Base-by-base conservation (phyloP, 2,329 filamentous ascomycete genomes). In the Colletotrichum lentis region DNA sequence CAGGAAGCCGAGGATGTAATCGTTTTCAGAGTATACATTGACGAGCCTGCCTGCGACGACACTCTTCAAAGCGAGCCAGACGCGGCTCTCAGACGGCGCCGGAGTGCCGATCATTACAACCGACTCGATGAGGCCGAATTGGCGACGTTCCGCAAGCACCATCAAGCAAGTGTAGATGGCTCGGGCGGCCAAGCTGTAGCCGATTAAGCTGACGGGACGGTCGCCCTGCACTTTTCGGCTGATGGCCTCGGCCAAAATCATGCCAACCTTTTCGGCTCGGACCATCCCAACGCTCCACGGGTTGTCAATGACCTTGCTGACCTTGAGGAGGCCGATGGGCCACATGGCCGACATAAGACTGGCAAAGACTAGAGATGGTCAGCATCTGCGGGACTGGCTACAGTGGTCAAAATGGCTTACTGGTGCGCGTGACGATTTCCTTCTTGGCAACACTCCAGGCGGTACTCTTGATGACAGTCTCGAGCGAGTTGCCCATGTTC, bases 21-120 rank as follows among this genome's bases (percentile, higher is more conserved):
- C 95, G 54, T 93, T 92, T 59, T 91, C 89, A 0, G 92, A 96
- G 77, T 90, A 97, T 3, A 96, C 93, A 73, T 97, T 98, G 74
- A 97, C 85, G n/a, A 97, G 83, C 24, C 94, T 88, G 0, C 94
- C 94, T 47, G 88, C 86, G 4, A 97, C 93, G 2, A 95, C 91
- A 67, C 88, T 90, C 70, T 92, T 89, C 75, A 97, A 85, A 6
- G 88, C 84, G 35, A 91, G 84, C 94, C 95, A 97, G 61, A 92
- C 88, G 8, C 85, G 83, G 2, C 85, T 85, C 24, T 91, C 86
- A 1, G 91, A 88, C 0, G 94, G 93, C 6, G 90, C 90, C 0
- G 95, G 94, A 0, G 91, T 86, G 1, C 95, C 95, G 76, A 97
- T 93, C 61, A 98, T 76, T 31, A 97, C 88, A 2, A 91, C 94